phyloP scores from a whole-genome alignment of 768 basidiomycete species.

The Clathrus columnatus region DNA sequence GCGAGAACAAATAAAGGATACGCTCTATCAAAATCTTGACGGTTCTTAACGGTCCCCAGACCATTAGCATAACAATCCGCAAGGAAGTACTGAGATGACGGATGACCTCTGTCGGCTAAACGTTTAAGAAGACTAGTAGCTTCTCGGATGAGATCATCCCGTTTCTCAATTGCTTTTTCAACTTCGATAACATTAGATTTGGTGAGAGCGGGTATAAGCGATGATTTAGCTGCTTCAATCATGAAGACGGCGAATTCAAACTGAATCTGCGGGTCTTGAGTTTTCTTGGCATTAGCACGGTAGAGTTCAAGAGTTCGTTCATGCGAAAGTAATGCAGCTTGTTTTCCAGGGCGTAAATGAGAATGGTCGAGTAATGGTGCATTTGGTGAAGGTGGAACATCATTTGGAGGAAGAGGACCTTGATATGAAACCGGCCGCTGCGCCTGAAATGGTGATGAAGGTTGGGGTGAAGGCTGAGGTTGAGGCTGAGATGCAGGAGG shows the following conservation, averaged over 20 bases:
- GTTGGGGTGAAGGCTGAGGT: not conserved
- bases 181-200: conserved; percentile 71
- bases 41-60: conserved; percentile 83
- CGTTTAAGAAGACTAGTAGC: conserved; percentile 81
- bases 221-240: conserved; percentile 92
- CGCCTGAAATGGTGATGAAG: not conserved
- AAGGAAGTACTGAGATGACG: conserved; percentile 92
- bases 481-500: not conserved
- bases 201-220: conserved; percentile 64
- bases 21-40: conserved; percentile 95
- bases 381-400: conserved; percentile 29
- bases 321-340: conserved; percentile 88
- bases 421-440: not conserved
- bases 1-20: conserved; percentile 94
- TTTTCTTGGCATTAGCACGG: conserved; percentile 96
- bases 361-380: conserved; percentile 81
- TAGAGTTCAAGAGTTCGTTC: conserved; percentile 96
- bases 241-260: conserved; percentile 99
- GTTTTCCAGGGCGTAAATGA: conserved; percentile 85
- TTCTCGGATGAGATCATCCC: conserved; percentile 84
- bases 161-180: conserved; percentile 70
- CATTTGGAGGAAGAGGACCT: not conserved
- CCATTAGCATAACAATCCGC: conserved; percentile 98
- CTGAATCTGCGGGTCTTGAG: conserved; percentile 93
- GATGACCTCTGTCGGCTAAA: conserved; percentile 89